Evolutionary conservation across 2,329 filamentous ascomycete genomes (phyloP), one percentile per base, ranked within the genome.

Genomic region (Epichloe aotearoae): DNA sequence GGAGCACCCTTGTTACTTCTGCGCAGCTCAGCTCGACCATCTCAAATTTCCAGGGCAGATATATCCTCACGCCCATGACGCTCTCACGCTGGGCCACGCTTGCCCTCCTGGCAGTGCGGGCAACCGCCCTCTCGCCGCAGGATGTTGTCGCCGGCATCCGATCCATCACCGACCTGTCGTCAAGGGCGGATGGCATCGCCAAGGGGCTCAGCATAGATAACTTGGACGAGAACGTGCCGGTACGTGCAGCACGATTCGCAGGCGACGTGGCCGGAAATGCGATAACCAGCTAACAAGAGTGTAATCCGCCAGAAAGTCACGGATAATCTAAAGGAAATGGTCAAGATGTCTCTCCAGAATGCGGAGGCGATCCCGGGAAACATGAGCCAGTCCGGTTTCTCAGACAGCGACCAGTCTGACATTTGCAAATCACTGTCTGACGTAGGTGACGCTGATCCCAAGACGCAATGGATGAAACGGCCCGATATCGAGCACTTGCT

Each of bases 371-470:
- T 46, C 5, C 2, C 15, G 14, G 10, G 6, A 34, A 19, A 30
- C 1, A 30, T 30, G 30, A 37, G 39, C n/a, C 19, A 42, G 12
- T 36, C 12, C 19, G 37, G 14, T 37, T 54, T 43, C 45, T 4
- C 49, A 17, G 26, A 44, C n/a, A 33, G 34, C 33, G 55, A 53
- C 34, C 55, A 58, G 52, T 23, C 37, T 17, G 30, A 46, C 23
- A 44, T 58, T 34, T 57, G 50, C 52, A 41, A 51, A n/a, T 47
- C 56, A 34, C 52, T 58, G 46, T 1, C 5, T 20, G 34, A 40
- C 23, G 55, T 56, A 51, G n/a, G 53, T 51, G 30, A 23, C 30
- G 14, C 12, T 8, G 7, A 3, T 30, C 26, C 26, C 26, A 10
- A 26, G 23, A 7, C 14, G 6, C 20, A 36, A 23, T 12, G 15